Base-by-base conservation (phyloP, 345 rosid species). In the Luvunga scandens region DNA sequence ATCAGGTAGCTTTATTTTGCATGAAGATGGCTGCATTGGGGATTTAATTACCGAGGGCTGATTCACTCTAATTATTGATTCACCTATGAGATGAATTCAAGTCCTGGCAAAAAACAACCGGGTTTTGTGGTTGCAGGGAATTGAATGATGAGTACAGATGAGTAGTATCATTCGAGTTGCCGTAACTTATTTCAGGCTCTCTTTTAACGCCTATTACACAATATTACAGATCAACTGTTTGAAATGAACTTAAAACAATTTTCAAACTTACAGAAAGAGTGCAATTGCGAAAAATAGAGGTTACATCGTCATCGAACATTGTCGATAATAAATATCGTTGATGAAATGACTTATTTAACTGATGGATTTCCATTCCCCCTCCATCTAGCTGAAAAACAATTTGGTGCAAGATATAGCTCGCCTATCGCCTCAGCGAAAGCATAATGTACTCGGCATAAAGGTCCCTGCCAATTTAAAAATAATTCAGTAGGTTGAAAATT, bases 371-470 rank as follows among this genome's bases (percentile, higher is more conserved):
- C 50, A 13, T 45, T 45, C 50, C 18, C 18, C 76, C 57, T 53
- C 57, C 57, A 50, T 18, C 56, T 2, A 50, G 16, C 56, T 50
- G 21, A 66, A 36, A 36, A 36, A 9, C 4, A 63, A 63, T 28
- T 28, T 69, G 59, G 33, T 50, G 56, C 5, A 16, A 50, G 16
- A 1, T 28, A 16, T 18, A 24, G 30, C 31, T 9, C 9, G 75
- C 75, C 85, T 88, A 94, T 81, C 88, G 83, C 92, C 96, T 88
- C 86, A 92, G 86, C 53, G 92, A 84, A 72, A 89, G 93, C 83
- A 92, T 80, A 62, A 91, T 87, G 84, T 91, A 91, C 79, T 88
- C 93, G 9, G 97, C 94, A 79, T 95, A 95, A 2, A 95, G 90
- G 83, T 95, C 96, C 97, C 99, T 93, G 92, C 84, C 69, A 57